These are phyloP conservation scores for Podochytrium sp. DNA, from an alignment of 192 early-diverging fungal species.

Conservation along the genomic window DNA sequence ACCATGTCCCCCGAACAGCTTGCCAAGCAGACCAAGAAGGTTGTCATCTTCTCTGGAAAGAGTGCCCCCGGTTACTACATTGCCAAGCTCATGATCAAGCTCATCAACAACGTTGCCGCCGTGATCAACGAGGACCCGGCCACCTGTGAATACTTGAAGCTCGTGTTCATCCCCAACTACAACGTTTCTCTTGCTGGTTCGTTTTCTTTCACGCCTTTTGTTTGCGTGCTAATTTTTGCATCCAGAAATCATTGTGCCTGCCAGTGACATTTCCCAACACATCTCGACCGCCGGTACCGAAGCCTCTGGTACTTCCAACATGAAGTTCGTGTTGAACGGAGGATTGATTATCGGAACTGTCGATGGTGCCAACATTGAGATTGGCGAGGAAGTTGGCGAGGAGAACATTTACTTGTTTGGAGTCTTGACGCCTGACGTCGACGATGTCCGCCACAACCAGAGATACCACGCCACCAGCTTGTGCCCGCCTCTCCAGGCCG, in stretches of 20 bases:
- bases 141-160: constrained; percentile 82
- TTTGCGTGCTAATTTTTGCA: not conserved
- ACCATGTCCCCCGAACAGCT: constrained; percentile 72
- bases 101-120: constrained; percentile 92
- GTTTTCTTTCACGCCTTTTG: not conserved
- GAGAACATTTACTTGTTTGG: constrained; percentile 99
- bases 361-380: constrained; percentile 99
- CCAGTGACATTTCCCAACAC: constrained; percentile 99
- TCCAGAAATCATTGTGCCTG: constrained; percentile 88
- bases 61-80: constrained; percentile 98
- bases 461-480: constrained; percentile 79
- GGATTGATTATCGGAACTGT: constrained; percentile 97
- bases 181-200: constrained; percentile 87
- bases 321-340: constrained; percentile 99
- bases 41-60: constrained; percentile 97
- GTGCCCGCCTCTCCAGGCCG: constrained; percentile 77
- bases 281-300: constrained; percentile 98
- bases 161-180: constrained; percentile 98
- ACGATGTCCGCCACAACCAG: constrained; percentile 91
- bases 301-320: constrained; percentile 98
- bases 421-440: constrained; percentile 85
- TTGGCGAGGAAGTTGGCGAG: constrained; percentile 92
- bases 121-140: constrained; percentile 85
- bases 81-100: constrained; percentile 98
- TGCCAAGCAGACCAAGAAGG: constrained; percentile 74